Evolutionary conservation across 2,329 filamentous ascomycete genomes (phyloP).

Genomic region (Cladosporium cucumerinum): DNA sequence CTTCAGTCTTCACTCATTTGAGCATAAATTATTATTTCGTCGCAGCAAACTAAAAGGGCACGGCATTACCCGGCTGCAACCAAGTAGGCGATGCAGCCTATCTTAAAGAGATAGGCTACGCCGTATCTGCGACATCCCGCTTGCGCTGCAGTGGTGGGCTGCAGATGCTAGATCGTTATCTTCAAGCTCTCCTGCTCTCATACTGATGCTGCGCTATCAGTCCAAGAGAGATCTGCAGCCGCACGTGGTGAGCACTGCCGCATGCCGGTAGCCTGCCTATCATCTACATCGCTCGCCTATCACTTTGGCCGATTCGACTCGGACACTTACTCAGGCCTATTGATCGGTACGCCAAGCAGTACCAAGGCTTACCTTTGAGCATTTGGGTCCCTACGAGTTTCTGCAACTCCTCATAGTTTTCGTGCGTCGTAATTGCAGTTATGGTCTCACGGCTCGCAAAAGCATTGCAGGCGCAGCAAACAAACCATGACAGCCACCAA

Average conservation of each 20-base stretch:
- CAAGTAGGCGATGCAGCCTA: neutral
- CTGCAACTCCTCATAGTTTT: neutral
- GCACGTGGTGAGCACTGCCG: neutral
- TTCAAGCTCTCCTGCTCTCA: neutral
- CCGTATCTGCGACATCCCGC: neutral
- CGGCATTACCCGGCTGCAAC: neutral
- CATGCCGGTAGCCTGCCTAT: neutral
- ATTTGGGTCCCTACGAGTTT: neutral
- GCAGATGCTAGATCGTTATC: neutral
- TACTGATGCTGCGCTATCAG: conserved; percentile 3
- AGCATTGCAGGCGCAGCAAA: conserved; percentile 5
- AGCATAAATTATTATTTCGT: neutral
- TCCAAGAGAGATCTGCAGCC: neutral
- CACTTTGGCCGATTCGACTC: conserved; percentile 2
- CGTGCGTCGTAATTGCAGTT: neutral
- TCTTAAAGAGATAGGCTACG: neutral
- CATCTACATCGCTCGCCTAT: neutral
- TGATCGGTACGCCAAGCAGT: neutral
- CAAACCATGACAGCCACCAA: neutral
- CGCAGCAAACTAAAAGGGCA: neutral
- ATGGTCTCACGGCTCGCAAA: neutral
- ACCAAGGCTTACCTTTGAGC: neutral
- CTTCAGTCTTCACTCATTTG: neutral
- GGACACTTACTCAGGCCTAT: neutral
- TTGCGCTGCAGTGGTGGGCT: neutral